Evolutionary conservation across 306 rosid genomes (phyloP), one percentile per base, ranked within the genome.

Genomic region (Sophora flavescens): DNA sequence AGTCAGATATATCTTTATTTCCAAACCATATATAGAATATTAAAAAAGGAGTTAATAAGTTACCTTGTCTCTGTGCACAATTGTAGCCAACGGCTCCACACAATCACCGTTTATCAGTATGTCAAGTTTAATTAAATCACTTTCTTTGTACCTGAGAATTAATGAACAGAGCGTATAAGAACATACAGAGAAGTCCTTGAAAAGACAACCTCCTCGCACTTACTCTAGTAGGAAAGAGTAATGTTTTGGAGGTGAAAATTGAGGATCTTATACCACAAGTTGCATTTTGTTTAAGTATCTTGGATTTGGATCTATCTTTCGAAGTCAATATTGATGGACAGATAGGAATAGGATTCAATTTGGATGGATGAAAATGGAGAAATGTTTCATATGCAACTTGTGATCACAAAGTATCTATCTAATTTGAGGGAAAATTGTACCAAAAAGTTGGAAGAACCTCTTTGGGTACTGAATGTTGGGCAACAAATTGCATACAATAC

Each of bases 51-150:
- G 2, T 9, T 52, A 22, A 69, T 16, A 62, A 68, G 16, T 75
- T 82, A 91, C 97, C 93, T 93, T 91, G 71, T 93, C 91, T 67
- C 59, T 88, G 86, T 93, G 98, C 53, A 93, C 96, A 77, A 91
- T 93, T 16, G 96, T 91, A 22, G 97, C 75, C 87, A 93, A 81
- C 26, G 97, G 98, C 83, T 93, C 98, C 78, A 93, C 97, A 41
- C 22, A 79, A 50, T 91, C 97, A 50, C 98, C 94, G 75, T 90
- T 91, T 39, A 91, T 93, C 82, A 84, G 90, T 78, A 93, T 88
- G 84, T 93, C 98, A 80, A 93, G 97, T 88, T 86, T 91, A 78
- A 89, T 62, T 33, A 92, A 82, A 51, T 92, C 91, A 73, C 91
- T 88, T 90, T 90, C 96, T 47, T 63, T 78, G 87, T 92, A 92